Conservation (phyloP, 345 rosid species). For the Eucalyptus erythrocorys region DNA sequence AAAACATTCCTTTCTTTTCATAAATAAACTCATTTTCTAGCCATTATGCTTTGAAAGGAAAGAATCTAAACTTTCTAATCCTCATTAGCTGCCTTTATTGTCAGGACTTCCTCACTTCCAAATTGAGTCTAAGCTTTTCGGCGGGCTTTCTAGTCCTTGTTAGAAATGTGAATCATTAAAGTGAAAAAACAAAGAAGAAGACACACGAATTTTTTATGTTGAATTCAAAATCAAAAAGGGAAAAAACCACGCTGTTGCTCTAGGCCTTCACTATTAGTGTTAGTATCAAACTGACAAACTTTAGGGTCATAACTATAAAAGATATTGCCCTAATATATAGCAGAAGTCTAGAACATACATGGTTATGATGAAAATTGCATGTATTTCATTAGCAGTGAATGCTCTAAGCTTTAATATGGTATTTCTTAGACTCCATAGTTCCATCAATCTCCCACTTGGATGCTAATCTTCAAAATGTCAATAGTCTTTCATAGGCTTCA, state of each 20-base stretch:
- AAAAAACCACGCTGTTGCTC: not conserved
- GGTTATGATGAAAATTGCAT: not conserved
- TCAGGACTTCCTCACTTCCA: not conserved
- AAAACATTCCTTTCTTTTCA: not conserved
- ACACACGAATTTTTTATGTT: rapidly evolving
- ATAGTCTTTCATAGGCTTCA: not conserved
- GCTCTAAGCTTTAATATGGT: not conserved
- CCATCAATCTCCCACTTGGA: not conserved
- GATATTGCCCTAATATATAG: not conserved
- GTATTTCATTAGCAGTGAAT: not conserved
- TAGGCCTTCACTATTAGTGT: not conserved
- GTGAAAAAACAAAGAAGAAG: not conserved
- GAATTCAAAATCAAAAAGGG: not conserved
- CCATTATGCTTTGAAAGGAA: not conserved
- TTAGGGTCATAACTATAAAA: no score
- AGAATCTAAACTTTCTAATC: not conserved
- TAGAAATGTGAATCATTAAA: not conserved
- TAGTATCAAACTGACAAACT: not conserved
- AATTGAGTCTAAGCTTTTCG: not conserved
- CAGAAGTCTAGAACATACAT: rapidly evolving
- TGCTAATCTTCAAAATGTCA: not conserved
- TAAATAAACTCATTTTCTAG: not conserved
- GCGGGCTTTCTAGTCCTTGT: not conserved
- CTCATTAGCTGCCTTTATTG: not conserved
- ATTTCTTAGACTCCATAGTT: not conserved